phyloP scores from a whole-genome alignment of 441 rosid genomes.

The Aleurites moluccanus region DNA sequence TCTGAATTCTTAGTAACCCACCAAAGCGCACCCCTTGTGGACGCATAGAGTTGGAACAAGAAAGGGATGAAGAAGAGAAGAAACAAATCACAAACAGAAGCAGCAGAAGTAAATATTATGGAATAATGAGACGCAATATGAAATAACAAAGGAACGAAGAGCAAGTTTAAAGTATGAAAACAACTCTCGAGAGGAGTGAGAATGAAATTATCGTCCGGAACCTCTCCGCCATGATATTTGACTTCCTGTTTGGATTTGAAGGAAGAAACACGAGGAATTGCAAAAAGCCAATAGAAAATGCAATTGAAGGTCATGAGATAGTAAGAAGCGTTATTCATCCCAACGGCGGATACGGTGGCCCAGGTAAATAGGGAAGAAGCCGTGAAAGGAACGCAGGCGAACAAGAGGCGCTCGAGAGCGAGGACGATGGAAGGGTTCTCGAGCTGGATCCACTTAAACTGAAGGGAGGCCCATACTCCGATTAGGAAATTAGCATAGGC shows the following conservation, averaged over 20 bases:
- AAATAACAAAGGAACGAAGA: constrained; percentile 77
- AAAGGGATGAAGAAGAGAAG: constrained; percentile 90
- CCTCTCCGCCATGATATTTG: constrained; percentile 87
- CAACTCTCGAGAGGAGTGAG: constrained; percentile 86
- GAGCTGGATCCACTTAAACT: constrained; percentile 92
- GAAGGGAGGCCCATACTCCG: constrained; percentile 93
- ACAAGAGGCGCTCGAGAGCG: constrained; percentile 86
- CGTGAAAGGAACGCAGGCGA: constrained; percentile 74
- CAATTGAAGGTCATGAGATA: constrained; percentile 74
- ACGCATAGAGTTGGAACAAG: constrained; percentile 82
- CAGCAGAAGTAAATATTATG: constrained; percentile 65
- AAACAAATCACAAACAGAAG: constrained; percentile 67
- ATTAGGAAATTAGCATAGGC: constrained; percentile 68
- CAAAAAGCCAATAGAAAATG: constrained; percentile 86
- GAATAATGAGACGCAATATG: constrained; percentile 88
- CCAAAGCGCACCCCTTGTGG: constrained; percentile 90
- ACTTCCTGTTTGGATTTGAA: constrained; percentile 74
- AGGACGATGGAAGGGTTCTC: constrained; percentile 84
- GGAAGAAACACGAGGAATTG: constrained; percentile 79
- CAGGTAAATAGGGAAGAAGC: constrained; percentile 86
- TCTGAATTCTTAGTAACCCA: constrained; percentile 77
- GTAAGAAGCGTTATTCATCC: constrained; percentile 73
- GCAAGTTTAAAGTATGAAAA: constrained; percentile 70
- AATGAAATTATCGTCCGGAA: constrained; percentile 81
- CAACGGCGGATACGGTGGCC: constrained; percentile 91